Percentiles rank a stretch among this genome's conserved stretches.
These are phyloP conservation scores for Aspergillus niger DNA, from an alignment of 2,329 filamentous ascomycete genomes.

Conservation along the genomic window DNA sequence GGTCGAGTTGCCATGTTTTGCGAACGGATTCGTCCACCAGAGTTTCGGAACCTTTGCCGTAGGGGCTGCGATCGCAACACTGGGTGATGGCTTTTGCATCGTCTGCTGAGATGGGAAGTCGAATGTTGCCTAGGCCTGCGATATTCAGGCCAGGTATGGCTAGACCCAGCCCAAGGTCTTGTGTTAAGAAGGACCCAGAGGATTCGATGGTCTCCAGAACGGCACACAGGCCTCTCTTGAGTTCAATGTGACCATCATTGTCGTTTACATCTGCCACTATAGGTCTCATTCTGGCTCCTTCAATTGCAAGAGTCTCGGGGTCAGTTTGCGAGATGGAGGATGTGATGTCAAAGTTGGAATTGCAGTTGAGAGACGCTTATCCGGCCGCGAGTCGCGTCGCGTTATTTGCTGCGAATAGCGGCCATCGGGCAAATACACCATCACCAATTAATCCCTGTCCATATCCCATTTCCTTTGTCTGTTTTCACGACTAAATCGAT, in stretches of 20 bases:
- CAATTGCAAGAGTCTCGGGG: no score
- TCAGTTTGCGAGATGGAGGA: background rate
- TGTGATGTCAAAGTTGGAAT: no score
- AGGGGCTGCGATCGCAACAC: slow-evolving; percentile 10
- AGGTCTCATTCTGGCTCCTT: no score
- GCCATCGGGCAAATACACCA: no score
- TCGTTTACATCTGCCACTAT: no score
- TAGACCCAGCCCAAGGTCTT: no score
- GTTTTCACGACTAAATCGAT: no score
- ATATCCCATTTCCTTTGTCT: no score
- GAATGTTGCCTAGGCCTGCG: slow-evolving; percentile 1
- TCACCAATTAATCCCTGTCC: no score
- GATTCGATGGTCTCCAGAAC: background rate
- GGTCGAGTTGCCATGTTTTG: slow-evolving; percentile 15
- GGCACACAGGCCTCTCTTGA: background rate
- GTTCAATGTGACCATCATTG: background rate
- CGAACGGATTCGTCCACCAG: slow-evolving; percentile 15
- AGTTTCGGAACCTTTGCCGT: slow-evolving; percentile 15
- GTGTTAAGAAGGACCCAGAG: background rate
- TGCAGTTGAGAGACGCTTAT: background rate
- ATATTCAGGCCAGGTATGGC: slow-evolving; percentile 12
- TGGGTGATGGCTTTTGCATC: background rate
- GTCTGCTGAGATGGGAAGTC: slow-evolving; percentile 8
- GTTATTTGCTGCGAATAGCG: no score
- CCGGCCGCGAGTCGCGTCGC: background rate